These are phyloP conservation scores for Fusarium penzigii DNA, from an alignment of 2,329 filamentous ascomycete genomes.

Conservation along the genomic window DNA sequence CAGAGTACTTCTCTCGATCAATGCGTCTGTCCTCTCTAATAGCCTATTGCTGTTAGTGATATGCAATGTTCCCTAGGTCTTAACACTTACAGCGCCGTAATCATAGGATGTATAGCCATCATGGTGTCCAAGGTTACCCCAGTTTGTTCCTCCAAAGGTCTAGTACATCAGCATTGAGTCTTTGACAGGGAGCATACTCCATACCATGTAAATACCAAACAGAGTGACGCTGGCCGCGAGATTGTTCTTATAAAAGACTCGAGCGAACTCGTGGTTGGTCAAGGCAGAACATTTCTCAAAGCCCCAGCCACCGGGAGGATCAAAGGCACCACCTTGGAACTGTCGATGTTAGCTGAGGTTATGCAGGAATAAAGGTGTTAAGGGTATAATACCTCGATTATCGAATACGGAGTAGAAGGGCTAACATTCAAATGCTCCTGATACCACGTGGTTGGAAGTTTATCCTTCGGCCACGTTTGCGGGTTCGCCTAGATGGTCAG, in stretches of 20 bases:
- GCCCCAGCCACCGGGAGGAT: slow-evolving; percentile 72
- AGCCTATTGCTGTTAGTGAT: neutral
- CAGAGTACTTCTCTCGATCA: slow-evolving; percentile 74
- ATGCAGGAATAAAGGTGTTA: rapidly evolving
- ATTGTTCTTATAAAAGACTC: slow-evolving; percentile 79
- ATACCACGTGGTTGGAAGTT: slow-evolving; percentile 48
- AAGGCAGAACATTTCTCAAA: slow-evolving; percentile 67
- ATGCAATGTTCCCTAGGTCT: rapidly evolving
- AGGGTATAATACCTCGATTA: slow-evolving; percentile 39
- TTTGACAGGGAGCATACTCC: rapidly evolving
- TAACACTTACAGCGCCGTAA: slow-evolving; percentile 45
- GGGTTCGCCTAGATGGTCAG: slow-evolving; percentile 47
- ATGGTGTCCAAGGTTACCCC: slow-evolving; percentile 75
- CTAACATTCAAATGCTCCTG: slow-evolving; percentile 60
- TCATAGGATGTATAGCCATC: slow-evolving; percentile 63
- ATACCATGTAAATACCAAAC: slow-evolving; percentile 74
- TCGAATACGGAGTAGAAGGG: slow-evolving; percentile 64
- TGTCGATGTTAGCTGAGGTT: slow-evolving; percentile 26
- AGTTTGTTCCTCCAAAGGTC: slow-evolving; percentile 78
- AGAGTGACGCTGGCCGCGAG: slow-evolving; percentile 67
- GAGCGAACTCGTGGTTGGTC: slow-evolving; percentile 71
- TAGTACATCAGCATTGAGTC: slow-evolving; percentile 24
- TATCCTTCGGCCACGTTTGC: slow-evolving; percentile 31
- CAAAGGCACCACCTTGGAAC: slow-evolving; percentile 72
- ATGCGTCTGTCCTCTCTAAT: slow-evolving; percentile 72